phyloP scores from a whole-genome alignment of 177 flowering plant species.

The Vitis hybrid region DNA sequence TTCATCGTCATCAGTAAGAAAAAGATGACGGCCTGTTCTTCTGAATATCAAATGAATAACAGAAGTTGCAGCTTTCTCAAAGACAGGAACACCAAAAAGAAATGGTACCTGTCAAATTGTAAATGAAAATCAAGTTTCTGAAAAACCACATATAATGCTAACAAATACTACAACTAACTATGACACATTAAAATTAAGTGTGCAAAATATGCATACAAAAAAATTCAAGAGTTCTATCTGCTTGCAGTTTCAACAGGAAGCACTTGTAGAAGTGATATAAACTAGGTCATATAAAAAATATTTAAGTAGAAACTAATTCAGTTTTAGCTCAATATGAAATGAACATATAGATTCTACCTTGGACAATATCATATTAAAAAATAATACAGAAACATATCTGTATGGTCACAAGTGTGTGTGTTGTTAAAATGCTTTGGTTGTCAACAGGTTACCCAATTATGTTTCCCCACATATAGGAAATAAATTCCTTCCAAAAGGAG shows the following conservation, averaged over 20 bases:
- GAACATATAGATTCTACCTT: not conserved
- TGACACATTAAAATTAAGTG: not conserved
- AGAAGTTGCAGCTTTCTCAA: constrained; percentile 69
- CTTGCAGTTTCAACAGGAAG: not conserved
- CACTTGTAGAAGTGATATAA: not conserved
- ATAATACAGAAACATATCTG: too few relatives aligned
- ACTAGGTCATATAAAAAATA: not conserved
- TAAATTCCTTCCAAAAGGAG: too few relatives aligned
- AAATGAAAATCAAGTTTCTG: constrained; percentile 5
- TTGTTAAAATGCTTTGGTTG: too few relatives aligned
- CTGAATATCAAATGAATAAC: constrained; percentile 87
- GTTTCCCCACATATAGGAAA: too few relatives aligned
- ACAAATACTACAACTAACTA: not conserved
- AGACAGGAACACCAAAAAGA: constrained; percentile 76
- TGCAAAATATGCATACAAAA: not conserved
- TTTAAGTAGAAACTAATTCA: not conserved
- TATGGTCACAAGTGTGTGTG: too few relatives aligned
- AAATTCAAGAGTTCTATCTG: not conserved
- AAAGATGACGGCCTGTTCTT: constrained; percentile 93
- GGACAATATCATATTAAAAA: too few relatives aligned
- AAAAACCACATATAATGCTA: not conserved
- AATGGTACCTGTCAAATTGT: constrained; percentile 72
- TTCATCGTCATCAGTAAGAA: constrained; percentile 75
- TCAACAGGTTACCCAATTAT: too few relatives aligned
- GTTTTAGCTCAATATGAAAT: not conserved